phyloP scores from a whole-genome alignment of 768 basidiomycete species.

The Kwoniella newhampshirensis region DNA sequence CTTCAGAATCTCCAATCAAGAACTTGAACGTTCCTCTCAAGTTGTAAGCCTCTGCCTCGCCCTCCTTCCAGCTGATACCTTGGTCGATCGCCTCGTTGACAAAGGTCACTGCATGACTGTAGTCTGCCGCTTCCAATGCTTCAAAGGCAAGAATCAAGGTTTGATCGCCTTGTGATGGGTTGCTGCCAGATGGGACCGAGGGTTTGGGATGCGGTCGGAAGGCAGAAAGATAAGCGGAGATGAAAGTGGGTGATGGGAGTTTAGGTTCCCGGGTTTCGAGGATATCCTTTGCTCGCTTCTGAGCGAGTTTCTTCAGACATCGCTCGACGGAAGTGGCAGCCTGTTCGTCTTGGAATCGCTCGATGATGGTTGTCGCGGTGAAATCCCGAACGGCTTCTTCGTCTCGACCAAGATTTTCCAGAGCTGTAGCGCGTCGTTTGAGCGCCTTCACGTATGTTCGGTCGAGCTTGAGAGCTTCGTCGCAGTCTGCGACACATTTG shows the following conservation, averaged over 20 bases:
- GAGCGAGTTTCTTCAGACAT: constrained; percentile 80
- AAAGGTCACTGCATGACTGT: constrained; percentile 72
- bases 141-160: constrained; percentile 77
- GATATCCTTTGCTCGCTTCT: constrained; percentile 70
- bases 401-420: constrained; percentile 70
- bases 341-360: constrained; percentile 79
- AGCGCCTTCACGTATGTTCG: constrained; percentile 74
- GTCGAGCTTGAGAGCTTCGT: constrained; percentile 81
- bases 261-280: constrained; percentile 73
- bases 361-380: constrained; percentile 93
- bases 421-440: constrained; percentile 81
- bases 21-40: constrained; percentile 98
- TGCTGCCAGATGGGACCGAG: constrained; percentile 62
- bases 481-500: constrained; percentile 80
- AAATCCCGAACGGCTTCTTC: constrained; percentile 84
- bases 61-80: constrained; percentile 67
- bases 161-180: constrained; percentile 74
- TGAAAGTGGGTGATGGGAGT: constrained; percentile 85
- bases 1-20: constrained; percentile 76
- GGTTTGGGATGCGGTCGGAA: constrained; percentile 82
- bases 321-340: constrained; percentile 82
- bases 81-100: constrained; percentile 84
- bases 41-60: constrained; percentile 82
- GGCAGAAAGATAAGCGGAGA: constrained; percentile 92
- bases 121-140: constrained; percentile 81